Evolutionary conservation across 2,329 filamentous ascomycete genomes (phyloP), one percentile per base, ranked within the genome.

Genomic region (Exophiala sideris): DNA sequence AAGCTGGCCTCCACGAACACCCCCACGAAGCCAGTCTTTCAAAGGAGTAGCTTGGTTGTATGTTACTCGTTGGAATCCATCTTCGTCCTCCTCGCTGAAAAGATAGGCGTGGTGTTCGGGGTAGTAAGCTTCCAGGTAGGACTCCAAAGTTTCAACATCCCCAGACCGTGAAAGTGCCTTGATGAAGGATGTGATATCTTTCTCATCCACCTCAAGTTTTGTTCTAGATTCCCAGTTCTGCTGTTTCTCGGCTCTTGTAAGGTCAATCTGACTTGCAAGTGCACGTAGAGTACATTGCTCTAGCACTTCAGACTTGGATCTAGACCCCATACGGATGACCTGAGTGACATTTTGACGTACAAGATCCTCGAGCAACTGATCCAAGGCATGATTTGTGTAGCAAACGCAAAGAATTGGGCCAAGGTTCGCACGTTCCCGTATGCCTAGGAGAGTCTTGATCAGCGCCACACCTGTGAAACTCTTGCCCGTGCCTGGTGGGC

Each of bases 241-340:
- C 48, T 10, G 62, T 60, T 45, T 71, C 59, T 80, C 77, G 0
- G 65, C 54, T 41, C 64, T 73, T 1, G 76, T 80, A 8, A 67
- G 65, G 1, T 64, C 60, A 6, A 67, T 61, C 0, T 58, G 48
- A 10, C 62, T 55, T 1, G 60, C 56, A 3, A 80, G 67, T 0
- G 60, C 54, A 0, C 74, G 69, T 5, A 87, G 72, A 50, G 81
- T 85, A n/a, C 78, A 64, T 0, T 64, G 63, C 7, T 77, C 63
- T 0, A 88, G 67, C 1, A 68, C 61, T 29, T 79, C 75, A 0
- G 81, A 83, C 54, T 83, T 81, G 1, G 77, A 83, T 12, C 76
- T 75, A 0, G 75, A 76, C 0, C 86, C 85, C 4, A 89, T 80
- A 0, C 85, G 81, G 21, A 88, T 76, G 21, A 88, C 74, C 5